A percentile compares a stretch with the other conserved stretches of the same genome.
These are phyloP conservation scores for Apophysomyces variabilis DNA, from an alignment of 371 early-diverging fungal genomes.

Conservation along the genomic window DNA sequence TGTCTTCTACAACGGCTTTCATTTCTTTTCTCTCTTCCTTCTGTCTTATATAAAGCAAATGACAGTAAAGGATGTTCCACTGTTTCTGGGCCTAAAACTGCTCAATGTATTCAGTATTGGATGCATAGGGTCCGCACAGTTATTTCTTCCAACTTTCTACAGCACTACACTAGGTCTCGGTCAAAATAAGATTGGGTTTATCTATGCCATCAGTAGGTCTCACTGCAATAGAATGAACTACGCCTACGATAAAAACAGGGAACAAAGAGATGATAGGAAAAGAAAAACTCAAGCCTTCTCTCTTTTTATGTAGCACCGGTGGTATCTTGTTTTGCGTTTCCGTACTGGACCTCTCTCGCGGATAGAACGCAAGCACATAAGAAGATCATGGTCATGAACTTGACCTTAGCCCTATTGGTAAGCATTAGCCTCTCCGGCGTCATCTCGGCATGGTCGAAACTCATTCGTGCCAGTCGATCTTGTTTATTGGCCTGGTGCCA, in stretches of 20 bases:
- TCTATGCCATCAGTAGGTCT: slow-evolving; percentile 40
- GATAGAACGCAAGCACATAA: slow-evolving; percentile 35
- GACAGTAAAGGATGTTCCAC: slow-evolving; percentile 11
- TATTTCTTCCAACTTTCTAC: slow-evolving; percentile 46
- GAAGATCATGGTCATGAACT: slow-evolving; percentile 36
- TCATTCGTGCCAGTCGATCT: slow-evolving; percentile 24
- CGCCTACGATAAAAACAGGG: background rate
- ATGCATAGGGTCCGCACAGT: slow-evolving; percentile 39
- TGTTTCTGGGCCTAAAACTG: slow-evolving; percentile 37
- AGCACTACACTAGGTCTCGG: slow-evolving; percentile 32
- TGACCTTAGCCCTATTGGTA: slow-evolving; percentile 36
- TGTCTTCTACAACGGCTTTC: background rate
- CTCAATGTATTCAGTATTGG: slow-evolving; percentile 43
- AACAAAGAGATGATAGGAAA: background rate
- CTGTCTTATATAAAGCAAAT: background rate
- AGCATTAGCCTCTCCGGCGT: background rate
- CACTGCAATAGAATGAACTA: too few relatives aligned
- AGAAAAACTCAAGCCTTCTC: background rate
- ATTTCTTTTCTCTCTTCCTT: slow-evolving; percentile 9
- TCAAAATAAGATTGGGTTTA: slow-evolving; percentile 43
- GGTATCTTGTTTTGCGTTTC: slow-evolving; percentile 42
- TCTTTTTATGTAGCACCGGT: slow-evolving; percentile 34
- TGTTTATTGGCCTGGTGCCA: slow-evolving; percentile 36
- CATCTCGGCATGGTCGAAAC: background rate
- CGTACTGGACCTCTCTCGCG: slow-evolving; percentile 38